Evolutionary conservation across 177 flowering plant species (phyloP).

Genomic region (Vitis hybrid): DNA sequence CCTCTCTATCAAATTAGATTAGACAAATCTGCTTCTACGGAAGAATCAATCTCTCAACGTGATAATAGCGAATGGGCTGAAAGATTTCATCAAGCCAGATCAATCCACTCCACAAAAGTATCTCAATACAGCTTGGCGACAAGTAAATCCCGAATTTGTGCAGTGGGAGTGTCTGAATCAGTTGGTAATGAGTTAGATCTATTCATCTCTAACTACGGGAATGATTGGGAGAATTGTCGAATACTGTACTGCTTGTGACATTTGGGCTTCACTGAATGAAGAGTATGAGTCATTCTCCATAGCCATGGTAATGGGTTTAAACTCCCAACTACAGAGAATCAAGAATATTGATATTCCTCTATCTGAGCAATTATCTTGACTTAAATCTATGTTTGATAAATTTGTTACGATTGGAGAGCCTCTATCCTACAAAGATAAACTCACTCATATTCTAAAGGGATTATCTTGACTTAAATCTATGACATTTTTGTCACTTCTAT

Average conservation of each 20-base stretch:
- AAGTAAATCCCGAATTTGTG: not conserved
- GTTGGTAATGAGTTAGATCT: not conserved
- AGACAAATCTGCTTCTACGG: not conserved
- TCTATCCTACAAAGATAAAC: no score
- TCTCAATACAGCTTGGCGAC: not conserved
- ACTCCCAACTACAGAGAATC: not conserved
- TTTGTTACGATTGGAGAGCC: not conserved
- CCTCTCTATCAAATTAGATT: no score
- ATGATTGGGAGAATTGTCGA: not conserved
- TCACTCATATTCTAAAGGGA: not conserved
- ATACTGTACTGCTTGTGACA: not conserved
- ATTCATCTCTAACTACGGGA: not conserved
- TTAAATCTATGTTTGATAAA: not conserved
- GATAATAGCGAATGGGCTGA: not conserved
- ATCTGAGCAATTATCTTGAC: not conserved
- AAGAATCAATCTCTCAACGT: not conserved
- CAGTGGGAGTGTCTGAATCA: not conserved
- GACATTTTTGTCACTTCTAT: not conserved
- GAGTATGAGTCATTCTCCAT: not conserved
- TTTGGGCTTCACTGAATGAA: not conserved
- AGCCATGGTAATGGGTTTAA: not conserved
- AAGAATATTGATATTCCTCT: not conserved
- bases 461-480: not conserved
- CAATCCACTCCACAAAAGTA: not conserved
- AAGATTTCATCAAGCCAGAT: not conserved